phyloP scores from a whole-genome alignment of 2,329 filamentous ascomycete genomes.

The Colletotrichum sojae region DNA sequence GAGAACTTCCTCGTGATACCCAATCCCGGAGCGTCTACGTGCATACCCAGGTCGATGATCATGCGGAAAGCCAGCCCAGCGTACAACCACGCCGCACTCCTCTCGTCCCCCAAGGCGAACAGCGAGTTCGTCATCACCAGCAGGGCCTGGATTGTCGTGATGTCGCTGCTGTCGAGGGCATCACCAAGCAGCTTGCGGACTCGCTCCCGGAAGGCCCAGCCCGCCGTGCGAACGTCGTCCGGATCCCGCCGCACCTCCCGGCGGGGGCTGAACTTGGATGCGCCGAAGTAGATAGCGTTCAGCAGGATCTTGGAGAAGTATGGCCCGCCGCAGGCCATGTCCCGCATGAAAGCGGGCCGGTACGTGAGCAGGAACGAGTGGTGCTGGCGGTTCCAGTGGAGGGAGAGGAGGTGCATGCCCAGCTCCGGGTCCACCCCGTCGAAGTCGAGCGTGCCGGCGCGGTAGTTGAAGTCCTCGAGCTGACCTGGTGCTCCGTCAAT shows the following conservation, averaged over 20 bases:
- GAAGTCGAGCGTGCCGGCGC: slow-evolving; percentile 64
- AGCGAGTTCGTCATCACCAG: slow-evolving; percentile 66
- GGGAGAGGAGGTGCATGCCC: slow-evolving; percentile 63
- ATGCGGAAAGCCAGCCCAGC: slow-evolving; percentile 70
- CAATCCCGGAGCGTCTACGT: slow-evolving; percentile 56
- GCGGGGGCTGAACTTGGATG: slow-evolving; percentile 61
- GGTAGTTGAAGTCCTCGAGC: slow-evolving; percentile 63
- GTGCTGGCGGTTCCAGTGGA: slow-evolving; percentile 69
- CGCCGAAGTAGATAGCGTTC: slow-evolving; percentile 66
- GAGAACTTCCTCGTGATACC: slow-evolving; percentile 51
- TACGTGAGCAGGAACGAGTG: slow-evolving; percentile 64
- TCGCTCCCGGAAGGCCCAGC: slow-evolving; percentile 62
- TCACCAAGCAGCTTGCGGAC: slow-evolving; percentile 61
- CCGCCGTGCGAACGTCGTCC: slow-evolving; percentile 62
- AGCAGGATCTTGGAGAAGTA: slow-evolving; percentile 71
- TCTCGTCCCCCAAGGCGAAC: slow-evolving; percentile 64
- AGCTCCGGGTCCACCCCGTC: slow-evolving; percentile 67
- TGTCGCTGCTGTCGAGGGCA: slow-evolving; percentile 62
- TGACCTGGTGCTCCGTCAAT: slow-evolving; percentile 51
- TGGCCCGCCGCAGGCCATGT: slow-evolving; percentile 67
- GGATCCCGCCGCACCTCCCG: slow-evolving; percentile 60
- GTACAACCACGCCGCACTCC: slow-evolving; percentile 70
- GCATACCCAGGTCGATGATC: slow-evolving; percentile 68
- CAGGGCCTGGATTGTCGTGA: slow-evolving; percentile 69
- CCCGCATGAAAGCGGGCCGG: slow-evolving; percentile 66